A percentile compares a stretch with the other conserved stretches of the same genome.
Conservation (phyloP, 139 green algal species). For the Chlamydomonas incerta region DNA sequence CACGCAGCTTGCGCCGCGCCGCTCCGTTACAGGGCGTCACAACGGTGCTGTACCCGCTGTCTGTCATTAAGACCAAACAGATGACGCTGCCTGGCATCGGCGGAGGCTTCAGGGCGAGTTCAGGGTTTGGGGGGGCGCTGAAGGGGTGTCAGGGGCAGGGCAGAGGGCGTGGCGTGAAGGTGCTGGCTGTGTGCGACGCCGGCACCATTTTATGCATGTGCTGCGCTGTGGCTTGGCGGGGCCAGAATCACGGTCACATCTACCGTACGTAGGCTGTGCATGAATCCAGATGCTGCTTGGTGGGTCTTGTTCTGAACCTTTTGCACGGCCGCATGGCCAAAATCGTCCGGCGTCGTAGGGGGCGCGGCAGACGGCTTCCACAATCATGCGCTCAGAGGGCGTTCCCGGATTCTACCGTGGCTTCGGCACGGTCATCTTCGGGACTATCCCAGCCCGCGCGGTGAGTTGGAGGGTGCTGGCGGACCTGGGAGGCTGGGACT, state of each 20-base stretch:
- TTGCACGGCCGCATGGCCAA: constrained; percentile 1
- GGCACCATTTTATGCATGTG: too few relatives aligned
- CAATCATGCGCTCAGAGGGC: constrained; percentile 82
- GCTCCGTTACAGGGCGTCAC: constrained; percentile 75
- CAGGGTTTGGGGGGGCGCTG: too few relatives aligned
- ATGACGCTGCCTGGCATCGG: constrained; percentile 76
- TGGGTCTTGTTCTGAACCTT: background rate
- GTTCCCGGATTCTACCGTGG: constrained; percentile 91
- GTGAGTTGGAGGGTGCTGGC: background rate
- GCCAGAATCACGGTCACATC: too few relatives aligned
- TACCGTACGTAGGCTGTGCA: too few relatives aligned
- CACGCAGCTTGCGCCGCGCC: too few relatives aligned
- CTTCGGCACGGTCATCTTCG: constrained; percentile 82
- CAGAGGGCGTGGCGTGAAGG: too few relatives aligned
- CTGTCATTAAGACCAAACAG: constrained; percentile 94
- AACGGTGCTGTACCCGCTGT: constrained; percentile 86
- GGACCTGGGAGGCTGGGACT: too few relatives aligned
- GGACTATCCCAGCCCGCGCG: constrained; percentile 70
- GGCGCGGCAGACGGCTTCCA: constrained; percentile 61
- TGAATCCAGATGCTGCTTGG: too few relatives aligned
- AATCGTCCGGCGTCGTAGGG: constrained; percentile 56
- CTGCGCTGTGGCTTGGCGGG: too few relatives aligned
- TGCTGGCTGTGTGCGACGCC: too few relatives aligned
- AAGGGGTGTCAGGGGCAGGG: too few relatives aligned
- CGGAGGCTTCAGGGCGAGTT: constrained; percentile 53